Evolutionary conservation across 2,329 filamentous ascomycete species (phyloP).

Genomic region (Exserohilum turcica): DNA sequence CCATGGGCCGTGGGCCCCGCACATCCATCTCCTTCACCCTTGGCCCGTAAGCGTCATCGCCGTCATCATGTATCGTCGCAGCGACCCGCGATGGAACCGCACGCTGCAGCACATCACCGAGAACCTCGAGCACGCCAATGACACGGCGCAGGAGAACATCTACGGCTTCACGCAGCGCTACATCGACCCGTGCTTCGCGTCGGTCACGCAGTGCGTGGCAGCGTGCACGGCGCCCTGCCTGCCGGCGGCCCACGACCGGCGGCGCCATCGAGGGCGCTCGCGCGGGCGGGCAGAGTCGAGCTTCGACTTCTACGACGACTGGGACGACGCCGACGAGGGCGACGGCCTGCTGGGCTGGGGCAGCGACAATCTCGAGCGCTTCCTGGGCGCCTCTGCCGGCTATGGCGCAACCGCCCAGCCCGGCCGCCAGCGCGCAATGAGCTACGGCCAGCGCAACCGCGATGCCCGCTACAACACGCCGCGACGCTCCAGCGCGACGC

Average conservation of each 20-base stretch:
- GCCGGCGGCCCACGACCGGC: constrained; percentile 75
- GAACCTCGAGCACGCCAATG: constrained; percentile 87
- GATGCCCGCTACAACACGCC: constrained; percentile 37
- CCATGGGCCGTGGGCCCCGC: not conserved
- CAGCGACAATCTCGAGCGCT: constrained; percentile 80
- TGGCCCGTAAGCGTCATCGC: not conserved
- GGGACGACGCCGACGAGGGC: constrained; percentile 71
- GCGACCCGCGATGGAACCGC: constrained; percentile 86
- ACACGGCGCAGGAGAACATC: constrained; percentile 87
- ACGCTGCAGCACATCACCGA: constrained; percentile 92
- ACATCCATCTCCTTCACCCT: not conserved
- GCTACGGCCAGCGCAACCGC: constrained; percentile 74
- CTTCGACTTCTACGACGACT: constrained; percentile 98
- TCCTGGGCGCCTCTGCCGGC: constrained; percentile 72
- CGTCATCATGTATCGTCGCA: constrained; percentile 61
- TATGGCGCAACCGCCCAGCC: constrained; percentile 63
- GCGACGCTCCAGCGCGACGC: constrained; percentile 61
- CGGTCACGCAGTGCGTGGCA: constrained; percentile 68
- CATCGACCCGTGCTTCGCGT: constrained; percentile 76
- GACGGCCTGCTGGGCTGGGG: constrained; percentile 76
- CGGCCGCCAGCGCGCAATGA: constrained; percentile 79
- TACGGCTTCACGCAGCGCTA: constrained; percentile 89
- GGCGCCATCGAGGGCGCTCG: constrained; percentile 66
- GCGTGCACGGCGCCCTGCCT: constrained; percentile 73
- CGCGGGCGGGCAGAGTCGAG: constrained; percentile 74